Evolutionary conservation across 352 stramenopile species (phyloP), one percentile per base, ranked within the genome.

Genomic region (Phytophthora vignae): DNA sequence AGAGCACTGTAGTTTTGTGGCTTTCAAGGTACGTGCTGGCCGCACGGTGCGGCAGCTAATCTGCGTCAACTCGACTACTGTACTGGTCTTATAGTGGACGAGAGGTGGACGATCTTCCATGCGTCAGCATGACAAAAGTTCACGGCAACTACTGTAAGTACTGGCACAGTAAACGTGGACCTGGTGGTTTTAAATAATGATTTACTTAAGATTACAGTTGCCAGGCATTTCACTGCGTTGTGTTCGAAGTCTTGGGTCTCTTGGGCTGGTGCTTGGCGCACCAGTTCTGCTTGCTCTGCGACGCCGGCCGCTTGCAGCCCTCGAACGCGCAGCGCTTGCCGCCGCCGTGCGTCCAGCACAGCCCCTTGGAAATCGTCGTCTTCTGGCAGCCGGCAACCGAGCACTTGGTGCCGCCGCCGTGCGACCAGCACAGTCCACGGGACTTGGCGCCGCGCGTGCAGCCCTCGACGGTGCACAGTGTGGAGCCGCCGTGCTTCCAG

Each of bases 341-440:
- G 33, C 73, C 74, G 66, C 73, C 77, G 56, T 90, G 83, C 0
- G 83, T 81, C 83, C 83, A 90, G 65, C 82, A 90, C 3, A 74
- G 60, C 1, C 80, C 80, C 48, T 79, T 67, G 4, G 79, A 87
- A 15, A 87, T 80, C 2, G 53, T 69, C 62, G 62, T 69, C 59
- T 84, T 84, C 56, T 83, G 71, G 64, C 75, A 83, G 40, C 46
- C 60, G 27, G 53, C 58, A 27, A 67, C 55, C 49, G 68, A 75
- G 76, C 90, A 96, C 65, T 93, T 92, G 60, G 84, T 92, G n/a
- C 90, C 90, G 1, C 90, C 90, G 42, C 90, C 90, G 68, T 96
- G 90, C 0, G 85, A 94, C 90, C 88, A 95, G 69, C 90, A 96
- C 52, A 91, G 89, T 10, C 90, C 90, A 15, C 86, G 76, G 27